Base-by-base conservation (phyloP, 768 basidiomycete genomes). In the Amanita fuliginea region DNA sequence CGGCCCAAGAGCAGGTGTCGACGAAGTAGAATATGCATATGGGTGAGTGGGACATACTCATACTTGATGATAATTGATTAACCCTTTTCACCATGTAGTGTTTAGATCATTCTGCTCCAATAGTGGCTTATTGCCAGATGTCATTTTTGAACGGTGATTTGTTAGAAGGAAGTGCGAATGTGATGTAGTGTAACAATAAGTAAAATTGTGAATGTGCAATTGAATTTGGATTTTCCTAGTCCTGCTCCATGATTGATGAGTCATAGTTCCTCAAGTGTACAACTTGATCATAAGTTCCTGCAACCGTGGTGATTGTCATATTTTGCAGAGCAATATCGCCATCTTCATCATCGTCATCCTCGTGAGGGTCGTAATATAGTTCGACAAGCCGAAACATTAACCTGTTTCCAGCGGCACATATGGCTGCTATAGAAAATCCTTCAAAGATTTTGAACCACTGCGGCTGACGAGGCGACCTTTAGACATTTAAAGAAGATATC, bases 21-120 rank as follows among this genome's bases (percentile, higher is more conserved):
- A 92, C 56, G 89, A 92, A 64, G 89, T 92, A 6, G 90, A 92
- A 60, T 88, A 87, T 64, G 86, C 82, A 51, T 89, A 88, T 56
- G 86, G 86, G 86, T 82, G 63, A 62, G 82, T 74, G 13, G 28
- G 26, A 22, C 47, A 11, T 33, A 39, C 24, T 30, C 36, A 42
- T 43, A 22, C 6, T 22, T 26, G 7, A 33, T 10, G 6, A 14
- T 13, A 41, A n/a, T 22, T 33, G 9, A 41, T 35, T 34, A 3
- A 36, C 2, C n/a, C 13, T 10, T 24, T 36, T 36, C 19, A 24
- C 8, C 26, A 22, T 37, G 6, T 42, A 52, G 47, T 19, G 43
- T 52, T 46, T 51, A 44, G 53, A 41, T 36, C 4, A 36, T 36
- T 18, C n/a, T n/a, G n/a, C n/a, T n/a, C n/a, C n/a, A 40, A 21